Evolutionary conservation across 257 asterid genomes (phyloP).

Genomic region (Lycium ferocissimum): DNA sequence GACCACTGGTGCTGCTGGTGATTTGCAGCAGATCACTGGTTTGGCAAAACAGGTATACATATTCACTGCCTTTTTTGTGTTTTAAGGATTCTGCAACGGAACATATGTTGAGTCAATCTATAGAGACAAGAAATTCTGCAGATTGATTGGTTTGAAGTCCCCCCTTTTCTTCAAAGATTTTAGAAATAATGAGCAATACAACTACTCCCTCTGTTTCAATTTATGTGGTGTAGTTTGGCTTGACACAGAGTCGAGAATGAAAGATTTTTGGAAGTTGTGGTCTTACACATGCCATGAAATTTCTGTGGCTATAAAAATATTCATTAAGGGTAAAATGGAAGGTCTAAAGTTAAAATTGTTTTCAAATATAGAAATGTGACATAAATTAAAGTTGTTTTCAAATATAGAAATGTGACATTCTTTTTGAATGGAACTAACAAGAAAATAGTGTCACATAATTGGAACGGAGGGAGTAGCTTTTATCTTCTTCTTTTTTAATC

Average conservation of each 20-base stretch:
- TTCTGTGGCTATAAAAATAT: not conserved
- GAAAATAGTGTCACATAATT: not conserved
- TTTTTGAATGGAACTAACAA: not conserved
- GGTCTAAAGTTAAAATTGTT: not conserved
- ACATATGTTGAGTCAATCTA: not conserved
- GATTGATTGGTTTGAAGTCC: not conserved
- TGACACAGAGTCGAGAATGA: not conserved
- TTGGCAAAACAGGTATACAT: slow-evolving; percentile 83
- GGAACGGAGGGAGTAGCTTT: not conserved
- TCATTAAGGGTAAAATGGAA: not conserved
- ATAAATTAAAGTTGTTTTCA: not conserved
- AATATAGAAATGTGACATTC: not conserved
- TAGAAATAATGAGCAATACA: not conserved
- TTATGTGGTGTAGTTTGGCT: not conserved
- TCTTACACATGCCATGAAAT: slow-evolving; percentile 2
- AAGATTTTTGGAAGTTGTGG: not conserved
- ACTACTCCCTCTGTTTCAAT: not conserved
- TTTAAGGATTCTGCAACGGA: not conserved
- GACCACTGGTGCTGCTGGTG: slow-evolving; percentile 97
- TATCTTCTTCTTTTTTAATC: not conserved
- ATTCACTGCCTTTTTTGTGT: not conserved
- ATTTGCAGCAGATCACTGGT: slow-evolving; percentile 94
- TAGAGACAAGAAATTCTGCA: not conserved
- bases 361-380: not conserved
- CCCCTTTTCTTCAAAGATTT: not conserved